These are phyloP conservation scores for Tulasnella sp. DNA, from an alignment of 768 basidiomycete genomes.

Conservation along the genomic window DNA sequence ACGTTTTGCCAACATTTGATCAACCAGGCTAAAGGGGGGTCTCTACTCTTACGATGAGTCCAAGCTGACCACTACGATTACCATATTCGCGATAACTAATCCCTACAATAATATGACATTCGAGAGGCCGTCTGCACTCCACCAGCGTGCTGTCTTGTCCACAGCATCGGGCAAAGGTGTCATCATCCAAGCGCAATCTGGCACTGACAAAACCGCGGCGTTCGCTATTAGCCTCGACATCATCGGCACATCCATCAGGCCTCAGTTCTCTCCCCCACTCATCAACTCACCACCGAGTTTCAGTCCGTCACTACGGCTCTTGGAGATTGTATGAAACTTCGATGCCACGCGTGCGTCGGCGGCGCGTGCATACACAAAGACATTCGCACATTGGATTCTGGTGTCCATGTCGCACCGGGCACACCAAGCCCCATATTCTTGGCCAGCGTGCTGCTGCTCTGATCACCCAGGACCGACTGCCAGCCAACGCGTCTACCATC, in stretches of 20 bases:
- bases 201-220: constrained; percentile 41
- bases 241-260: constrained; percentile 37
- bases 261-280: constrained; percentile 36
- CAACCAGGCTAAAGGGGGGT: constrained; percentile 33
- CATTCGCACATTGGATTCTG: too few species aligned
- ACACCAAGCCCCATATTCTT: too few species aligned
- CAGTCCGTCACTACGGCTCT: constrained; percentile 37
- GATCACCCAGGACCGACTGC: too few species aligned
- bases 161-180: constrained; percentile 33
- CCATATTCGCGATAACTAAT: not conserved
- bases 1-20: constrained; percentile 25
- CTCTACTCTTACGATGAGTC: constrained; percentile 37
- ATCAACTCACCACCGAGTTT: constrained; percentile 39
- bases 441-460: too few species aligned
- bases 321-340: constrained; percentile 40
- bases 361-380: constrained; percentile 37
- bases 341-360: constrained; percentile 39
- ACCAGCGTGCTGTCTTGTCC: constrained; percentile 39
- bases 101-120: constrained; percentile 21
- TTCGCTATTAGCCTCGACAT: constrained; percentile 38
- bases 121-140: constrained; percentile 39
- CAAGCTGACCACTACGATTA: not conserved
- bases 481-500: too few species aligned
- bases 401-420: too few species aligned
- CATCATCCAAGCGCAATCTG: constrained; percentile 40